Evolutionary conservation across 2,329 filamentous ascomycete species (phyloP).

Genomic region (Penicillium sp.): DNA sequence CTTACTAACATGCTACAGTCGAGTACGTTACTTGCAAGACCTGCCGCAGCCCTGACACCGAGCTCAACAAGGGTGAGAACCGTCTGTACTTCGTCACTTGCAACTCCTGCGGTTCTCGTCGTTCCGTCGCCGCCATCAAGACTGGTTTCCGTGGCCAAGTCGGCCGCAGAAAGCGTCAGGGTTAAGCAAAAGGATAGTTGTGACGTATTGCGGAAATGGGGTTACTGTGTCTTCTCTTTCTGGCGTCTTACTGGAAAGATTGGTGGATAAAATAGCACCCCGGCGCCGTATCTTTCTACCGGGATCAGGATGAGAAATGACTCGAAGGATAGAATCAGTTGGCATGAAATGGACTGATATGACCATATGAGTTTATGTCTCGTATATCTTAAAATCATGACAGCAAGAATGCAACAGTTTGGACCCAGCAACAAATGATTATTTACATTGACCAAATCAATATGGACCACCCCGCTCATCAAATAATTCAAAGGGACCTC

Average conservation of each 20-base stretch:
- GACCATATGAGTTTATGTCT: conserved; percentile 11
- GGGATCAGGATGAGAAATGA: conserved; percentile 21
- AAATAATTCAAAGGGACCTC: too few species aligned
- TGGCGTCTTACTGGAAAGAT: conserved; percentile 17
- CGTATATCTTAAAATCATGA: conserved; percentile 1
- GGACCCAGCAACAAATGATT: too few species aligned
- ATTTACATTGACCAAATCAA: too few species aligned
- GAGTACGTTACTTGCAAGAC: conserved; percentile 99
- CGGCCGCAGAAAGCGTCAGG: conserved; percentile 94
- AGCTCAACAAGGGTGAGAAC: conserved; percentile 98
- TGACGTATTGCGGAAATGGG: too few species aligned
- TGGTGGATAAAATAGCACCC: conserved; percentile 16
- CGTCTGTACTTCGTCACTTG: conserved; percentile 98
- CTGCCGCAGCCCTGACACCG: conserved; percentile 87
- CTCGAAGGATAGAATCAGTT: conserved; percentile 24
- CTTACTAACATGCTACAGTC: conserved; percentile 46
- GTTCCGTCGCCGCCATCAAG: conserved; percentile 96
- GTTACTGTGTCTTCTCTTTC: conserved; percentile 18
- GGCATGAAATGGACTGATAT: conserved; percentile 30
- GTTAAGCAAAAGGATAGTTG: conserved; percentile 50
- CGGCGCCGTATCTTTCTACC: conserved; percentile 11
- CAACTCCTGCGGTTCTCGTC: conserved; percentile 77
- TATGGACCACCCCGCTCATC: too few species aligned
- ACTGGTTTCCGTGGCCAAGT: conserved; percentile 99
- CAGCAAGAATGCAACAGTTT: not conserved